Percentiles rank a stretch among this genome's conserved stretches.
phyloP scores from a whole-genome alignment of 1,284 basidiomycete genomes.

The Ustilago crameri region DNA sequence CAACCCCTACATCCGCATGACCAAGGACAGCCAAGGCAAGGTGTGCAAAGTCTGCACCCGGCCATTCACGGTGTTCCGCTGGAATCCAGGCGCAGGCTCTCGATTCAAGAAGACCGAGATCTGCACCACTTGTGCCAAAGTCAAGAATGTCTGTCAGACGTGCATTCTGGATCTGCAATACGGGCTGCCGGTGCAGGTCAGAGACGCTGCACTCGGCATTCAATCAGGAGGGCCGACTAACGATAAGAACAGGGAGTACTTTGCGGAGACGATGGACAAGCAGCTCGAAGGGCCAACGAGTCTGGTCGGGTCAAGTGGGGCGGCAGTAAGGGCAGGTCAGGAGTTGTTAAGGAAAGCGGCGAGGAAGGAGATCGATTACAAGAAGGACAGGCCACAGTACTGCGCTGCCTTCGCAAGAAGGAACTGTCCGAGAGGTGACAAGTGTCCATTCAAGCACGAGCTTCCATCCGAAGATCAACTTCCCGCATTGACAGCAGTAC shows the following conservation, averaged over 20 bases:
- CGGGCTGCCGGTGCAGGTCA: constrained; percentile 93
- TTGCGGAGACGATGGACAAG: constrained; percentile 76
- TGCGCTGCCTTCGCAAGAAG: constrained; percentile 98
- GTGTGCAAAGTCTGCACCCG: constrained; percentile 88
- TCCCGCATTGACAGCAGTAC: constrained; percentile 57
- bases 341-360: constrained; percentile 95
- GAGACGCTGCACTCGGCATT: constrained; percentile 90
- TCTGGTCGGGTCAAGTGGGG: constrained; percentile 62
- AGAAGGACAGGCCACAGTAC: constrained; percentile 90
- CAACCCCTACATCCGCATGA: constrained; percentile 71
- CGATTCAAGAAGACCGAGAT: constrained; percentile 98
- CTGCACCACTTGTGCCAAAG: constrained; percentile 97
- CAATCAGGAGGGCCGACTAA: constrained; percentile 90
- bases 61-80: constrained; percentile 94
- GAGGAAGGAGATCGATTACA: constrained; percentile 93
- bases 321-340: constrained; percentile 73
- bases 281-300: constrained; percentile 73
- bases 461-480: constrained; percentile 71
- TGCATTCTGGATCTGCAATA: constrained; percentile 94
- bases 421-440: constrained; percentile 87
- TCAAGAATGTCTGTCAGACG: constrained; percentile 98
- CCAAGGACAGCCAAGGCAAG: constrained; percentile 93
- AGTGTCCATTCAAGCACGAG: constrained; percentile 96
- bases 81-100: constrained; percentile 92
- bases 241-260: constrained; percentile 94